Percentiles rank a stretch among this genome's conserved stretches.
phyloP scores from a whole-genome alignment of 2,329 filamentous ascomycete species.

The Fusarium lateritium region DNA sequence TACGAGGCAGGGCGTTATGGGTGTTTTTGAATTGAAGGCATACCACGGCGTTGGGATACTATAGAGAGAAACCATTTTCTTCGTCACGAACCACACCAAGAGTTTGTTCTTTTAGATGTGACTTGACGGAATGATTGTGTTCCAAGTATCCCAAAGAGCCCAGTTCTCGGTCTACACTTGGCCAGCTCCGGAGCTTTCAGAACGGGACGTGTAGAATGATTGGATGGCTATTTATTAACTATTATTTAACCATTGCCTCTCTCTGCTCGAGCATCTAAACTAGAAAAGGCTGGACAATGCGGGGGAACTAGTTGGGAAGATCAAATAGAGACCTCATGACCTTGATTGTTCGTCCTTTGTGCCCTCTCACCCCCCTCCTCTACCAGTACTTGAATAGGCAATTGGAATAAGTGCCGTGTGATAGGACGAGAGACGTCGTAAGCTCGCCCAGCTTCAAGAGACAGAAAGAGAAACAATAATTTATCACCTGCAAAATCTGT shows the following conservation, averaged over 20 bases:
- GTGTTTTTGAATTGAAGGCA: slow-evolving; percentile 47
- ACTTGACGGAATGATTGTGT: slow-evolving; percentile 32
- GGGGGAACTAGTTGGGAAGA: slow-evolving; percentile 19
- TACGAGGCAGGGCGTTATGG: slow-evolving; percentile 43
- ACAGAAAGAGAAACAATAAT: background rate
- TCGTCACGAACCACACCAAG: slow-evolving; percentile 35
- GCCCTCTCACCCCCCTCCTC: background rate
- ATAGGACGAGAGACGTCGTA: slow-evolving; percentile 28
- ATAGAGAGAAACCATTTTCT: slow-evolving; percentile 41
- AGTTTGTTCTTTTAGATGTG: slow-evolving; percentile 28
- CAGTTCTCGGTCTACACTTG: slow-evolving; percentile 5
- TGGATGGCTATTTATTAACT: slow-evolving; percentile 3
- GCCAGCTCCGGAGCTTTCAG: slow-evolving; percentile 13
- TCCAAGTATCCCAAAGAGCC: slow-evolving; percentile 22
- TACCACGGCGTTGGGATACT: slow-evolving; percentile 47
- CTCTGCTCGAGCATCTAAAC: too few species aligned
- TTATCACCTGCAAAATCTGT: background rate
- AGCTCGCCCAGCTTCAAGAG: background rate
- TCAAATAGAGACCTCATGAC: slow-evolving; percentile 16
- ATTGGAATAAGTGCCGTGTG: slow-evolving; percentile 31
- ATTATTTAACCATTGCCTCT: background rate
- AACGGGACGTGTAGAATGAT: slow-evolving; percentile 14
- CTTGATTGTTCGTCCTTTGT: background rate
- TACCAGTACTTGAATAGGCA: slow-evolving; percentile 7
- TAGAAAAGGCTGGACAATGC: slow-evolving; percentile 7